phyloP scores from a whole-genome alignment of 2,329 filamentous ascomycete genomes.

The Cadophora malorum region DNA sequence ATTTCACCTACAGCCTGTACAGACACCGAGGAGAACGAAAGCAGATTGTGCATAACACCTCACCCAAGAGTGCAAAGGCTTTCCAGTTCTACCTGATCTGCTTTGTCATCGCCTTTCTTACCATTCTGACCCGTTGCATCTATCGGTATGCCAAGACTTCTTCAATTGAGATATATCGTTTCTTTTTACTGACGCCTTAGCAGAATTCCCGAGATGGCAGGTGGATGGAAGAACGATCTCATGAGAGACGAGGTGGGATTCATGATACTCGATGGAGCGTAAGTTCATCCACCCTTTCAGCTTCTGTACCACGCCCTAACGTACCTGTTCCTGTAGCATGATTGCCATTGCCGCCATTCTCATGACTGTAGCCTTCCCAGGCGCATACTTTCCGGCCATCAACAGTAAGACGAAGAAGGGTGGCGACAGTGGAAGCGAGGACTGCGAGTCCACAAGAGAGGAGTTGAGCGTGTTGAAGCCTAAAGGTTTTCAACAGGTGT shows the following conservation, averaged over 20 bases:
- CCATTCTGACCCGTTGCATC: slow-evolving; percentile 18
- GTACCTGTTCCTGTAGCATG: not conserved
- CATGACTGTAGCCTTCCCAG: slow-evolving; percentile 9
- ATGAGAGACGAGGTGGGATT: slow-evolving; percentile 68
- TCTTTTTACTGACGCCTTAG: not conserved
- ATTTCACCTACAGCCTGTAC: not conserved
- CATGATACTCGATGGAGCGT: slow-evolving; percentile 61
- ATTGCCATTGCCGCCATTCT: slow-evolving; percentile 10
- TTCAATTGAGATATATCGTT: not conserved
- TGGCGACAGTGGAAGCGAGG: not conserved
- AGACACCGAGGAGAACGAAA: slow-evolving; percentile 1
- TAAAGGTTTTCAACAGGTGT: not conserved
- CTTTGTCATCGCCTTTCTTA: slow-evolving; percentile 9
- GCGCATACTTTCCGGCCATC: slow-evolving; percentile 4
- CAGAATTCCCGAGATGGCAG: slow-evolving; percentile 62
- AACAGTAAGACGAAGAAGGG: not conserved
- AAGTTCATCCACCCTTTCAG: not conserved
- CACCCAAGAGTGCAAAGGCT: not conserved
- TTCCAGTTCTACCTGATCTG: slow-evolving; percentile 14
- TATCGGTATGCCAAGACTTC: not conserved
- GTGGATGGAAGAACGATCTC: slow-evolving; percentile 68
- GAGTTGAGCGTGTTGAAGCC: slow-evolving; percentile 5
- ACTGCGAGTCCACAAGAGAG: not conserved
- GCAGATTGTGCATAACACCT: not conserved
- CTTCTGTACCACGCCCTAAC: not conserved